phyloP scores from a whole-genome alignment of 768 basidiomycete species.

The Tulasnella sp. region DNA sequence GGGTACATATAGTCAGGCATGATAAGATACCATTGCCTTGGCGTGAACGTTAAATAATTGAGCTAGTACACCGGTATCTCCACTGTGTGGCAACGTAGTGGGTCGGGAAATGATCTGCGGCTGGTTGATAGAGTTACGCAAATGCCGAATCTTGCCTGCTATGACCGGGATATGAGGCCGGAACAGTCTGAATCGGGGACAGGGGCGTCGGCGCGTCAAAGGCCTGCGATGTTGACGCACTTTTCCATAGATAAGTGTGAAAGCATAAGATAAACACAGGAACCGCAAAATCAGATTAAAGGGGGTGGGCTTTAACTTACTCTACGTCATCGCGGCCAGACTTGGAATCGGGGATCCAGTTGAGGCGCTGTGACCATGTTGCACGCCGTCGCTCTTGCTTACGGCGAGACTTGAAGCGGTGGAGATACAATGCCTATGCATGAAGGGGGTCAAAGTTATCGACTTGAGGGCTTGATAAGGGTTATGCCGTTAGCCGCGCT shows the following conservation, averaged over 20 bases:
- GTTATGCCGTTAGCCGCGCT: neutral
- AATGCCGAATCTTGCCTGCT: slow-evolving; percentile 1
- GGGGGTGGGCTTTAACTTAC: neutral
- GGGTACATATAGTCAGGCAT: neutral
- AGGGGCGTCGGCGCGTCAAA: slow-evolving; percentile 5
- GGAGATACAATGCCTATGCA: neutral
- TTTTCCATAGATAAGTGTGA: neutral
- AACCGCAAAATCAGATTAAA: neutral
- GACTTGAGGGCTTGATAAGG: neutral
- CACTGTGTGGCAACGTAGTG: neutral
- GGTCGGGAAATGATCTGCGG: neutral
- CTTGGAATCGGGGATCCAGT: slow-evolving; percentile 16
- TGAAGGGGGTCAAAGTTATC: neutral
- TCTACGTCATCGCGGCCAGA: slow-evolving; percentile 4
- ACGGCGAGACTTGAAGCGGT: neutral
- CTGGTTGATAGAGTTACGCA: neutral
- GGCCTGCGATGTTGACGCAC: slow-evolving; percentile 6
- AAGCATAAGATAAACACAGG: neutral
- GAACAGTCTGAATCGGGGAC: slow-evolving; percentile 16
- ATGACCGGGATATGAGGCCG: neutral
- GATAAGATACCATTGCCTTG: neutral
- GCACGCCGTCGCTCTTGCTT: neutral
- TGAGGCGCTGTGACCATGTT: slow-evolving; percentile 13
- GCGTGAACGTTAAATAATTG: neutral
- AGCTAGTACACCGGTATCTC: neutral